Conservation (phyloP, 768 basidiomycete species). For the Myochromella boudieri region DNA sequence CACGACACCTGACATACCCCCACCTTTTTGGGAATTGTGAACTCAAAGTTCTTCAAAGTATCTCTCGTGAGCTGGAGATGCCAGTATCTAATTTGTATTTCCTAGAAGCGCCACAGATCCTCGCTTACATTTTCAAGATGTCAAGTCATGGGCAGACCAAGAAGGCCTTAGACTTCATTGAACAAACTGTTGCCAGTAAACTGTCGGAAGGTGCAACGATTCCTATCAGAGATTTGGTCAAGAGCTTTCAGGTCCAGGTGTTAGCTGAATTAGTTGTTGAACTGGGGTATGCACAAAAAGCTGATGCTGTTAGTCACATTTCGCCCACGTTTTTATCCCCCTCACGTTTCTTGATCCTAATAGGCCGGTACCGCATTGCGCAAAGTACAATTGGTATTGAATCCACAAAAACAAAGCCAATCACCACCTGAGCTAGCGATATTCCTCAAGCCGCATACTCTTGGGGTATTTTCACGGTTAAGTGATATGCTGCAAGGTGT, state of each 20-base stretch:
- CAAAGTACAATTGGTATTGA: constrained; percentile 47
- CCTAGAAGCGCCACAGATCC: constrained; percentile 55
- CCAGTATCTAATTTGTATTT: constrained; percentile 51
- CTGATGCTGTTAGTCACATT: constrained; percentile 41
- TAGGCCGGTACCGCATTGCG: constrained; percentile 38
- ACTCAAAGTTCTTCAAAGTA: constrained; percentile 52
- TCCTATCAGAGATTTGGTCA: constrained; percentile 53
- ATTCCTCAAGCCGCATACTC: constrained; percentile 74
- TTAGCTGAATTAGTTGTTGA: constrained; percentile 75
- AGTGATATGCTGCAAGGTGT: constrained; percentile 87
- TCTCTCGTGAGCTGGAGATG: constrained; percentile 52
- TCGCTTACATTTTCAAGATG: constrained; percentile 68
- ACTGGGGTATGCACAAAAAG: constrained; percentile 68
- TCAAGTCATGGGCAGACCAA: constrained; percentile 53
- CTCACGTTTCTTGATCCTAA: background rate
- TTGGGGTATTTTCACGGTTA: constrained; percentile 82
- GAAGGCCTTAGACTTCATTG: constrained; percentile 60
- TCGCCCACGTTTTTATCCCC: background rate
- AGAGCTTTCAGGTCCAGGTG: constrained; percentile 65
- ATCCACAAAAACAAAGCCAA: constrained; percentile 21
- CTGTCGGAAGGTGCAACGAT: constrained; percentile 38
- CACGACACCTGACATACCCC: constrained; percentile 66
- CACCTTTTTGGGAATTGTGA: constrained; percentile 65
- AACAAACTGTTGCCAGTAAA: constrained; percentile 50
- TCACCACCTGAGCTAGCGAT: constrained; percentile 42